A percentile compares a stretch with the other conserved stretches of the same genome.
These are phyloP conservation scores for Avena insularis DNA, from an alignment of 176 grass and related monocot species.

Conservation along the genomic window DNA sequence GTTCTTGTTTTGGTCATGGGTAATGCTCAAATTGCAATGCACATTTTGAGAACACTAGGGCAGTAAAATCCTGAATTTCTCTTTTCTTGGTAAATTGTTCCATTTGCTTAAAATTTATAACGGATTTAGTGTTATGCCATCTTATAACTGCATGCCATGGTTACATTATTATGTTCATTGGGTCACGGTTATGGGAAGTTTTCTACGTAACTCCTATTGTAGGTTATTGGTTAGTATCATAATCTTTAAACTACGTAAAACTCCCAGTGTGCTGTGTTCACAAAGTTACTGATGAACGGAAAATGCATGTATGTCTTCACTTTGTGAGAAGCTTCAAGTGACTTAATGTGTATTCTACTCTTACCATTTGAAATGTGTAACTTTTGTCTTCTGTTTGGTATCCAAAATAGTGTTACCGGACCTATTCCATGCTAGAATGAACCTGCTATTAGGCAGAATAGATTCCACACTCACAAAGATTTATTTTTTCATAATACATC, in stretches of 20 bases:
- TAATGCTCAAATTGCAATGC: background rate
- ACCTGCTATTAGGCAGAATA: too few species aligned
- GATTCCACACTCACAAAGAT: too few species aligned
- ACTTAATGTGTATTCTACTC: slow-evolving; percentile 7
- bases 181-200: slow-evolving; percentile 1
- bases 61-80: background rate
- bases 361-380: background rate
- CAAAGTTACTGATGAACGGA: slow-evolving; percentile 17
- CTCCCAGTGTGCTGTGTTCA: background rate
- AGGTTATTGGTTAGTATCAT: slow-evolving; percentile 24
- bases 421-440: too few species aligned
- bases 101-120: background rate
- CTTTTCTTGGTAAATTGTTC: background rate
- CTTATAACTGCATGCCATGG: background rate
- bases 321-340: background rate
- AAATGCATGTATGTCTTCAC: slow-evolving; percentile 9
- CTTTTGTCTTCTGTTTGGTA: background rate
- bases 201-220: background rate
- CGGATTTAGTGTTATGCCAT: background rate
- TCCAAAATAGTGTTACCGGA: background rate
- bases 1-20: background rate
- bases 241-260: slow-evolving; percentile 3
- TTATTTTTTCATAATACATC: background rate
- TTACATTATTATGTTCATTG: slow-evolving; percentile 4
- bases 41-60: background rate